Evolutionary conservation across 306 rosid species (phyloP).

Genomic region (Prunus persica): Prunus_persica_NCBIv2 NC_034011.1:20345501-20346000

Average conservation of each 20-base stretch:
- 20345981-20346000: too few species aligned
- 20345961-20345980: neutral
- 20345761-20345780: neutral
- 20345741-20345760: neutral
- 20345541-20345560: neutral
- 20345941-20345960: constrained; percentile 11
- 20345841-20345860: neutral
- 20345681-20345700: neutral
- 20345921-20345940: neutral
- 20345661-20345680: neutral
- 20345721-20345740: constrained; percentile 1
- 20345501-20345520: neutral
- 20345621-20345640: neutral
- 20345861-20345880: neutral
- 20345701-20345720: constrained; percentile 5
- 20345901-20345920: neutral
- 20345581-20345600: neutral
- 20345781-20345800: neutral
- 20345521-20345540: constrained; percentile 12
- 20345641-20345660: neutral
- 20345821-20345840: constrained; percentile 6
- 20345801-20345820: neutral
- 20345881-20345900: neutral
- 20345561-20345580: neutral
- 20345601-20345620: neutral